Percentiles rank a stretch among this genome's conserved stretches.
Evolutionary conservation across 2,329 filamentous ascomycete species (phyloP).

Genomic region (Elsinoe fawcettii): DNA sequence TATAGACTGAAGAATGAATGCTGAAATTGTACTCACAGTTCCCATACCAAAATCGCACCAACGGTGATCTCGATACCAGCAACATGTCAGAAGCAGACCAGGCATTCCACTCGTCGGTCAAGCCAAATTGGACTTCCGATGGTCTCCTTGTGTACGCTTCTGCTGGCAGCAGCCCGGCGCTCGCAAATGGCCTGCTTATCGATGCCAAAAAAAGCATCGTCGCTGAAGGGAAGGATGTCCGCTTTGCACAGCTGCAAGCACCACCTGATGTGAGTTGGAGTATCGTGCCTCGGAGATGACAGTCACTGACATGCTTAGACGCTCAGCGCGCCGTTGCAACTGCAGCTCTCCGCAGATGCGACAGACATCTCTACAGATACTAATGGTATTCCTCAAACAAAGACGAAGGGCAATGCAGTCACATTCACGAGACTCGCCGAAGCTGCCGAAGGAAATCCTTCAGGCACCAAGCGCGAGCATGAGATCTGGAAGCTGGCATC

Average conservation of each 20-base stretch:
- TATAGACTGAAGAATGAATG: slow-evolving; percentile 31
- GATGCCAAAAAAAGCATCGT: slow-evolving; percentile 52
- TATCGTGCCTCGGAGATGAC: slow-evolving; percentile 18
- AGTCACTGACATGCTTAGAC: not conserved
- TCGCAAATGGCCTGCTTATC: slow-evolving; percentile 45
- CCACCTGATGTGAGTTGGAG: slow-evolving; percentile 33
- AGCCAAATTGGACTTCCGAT: slow-evolving; percentile 70
- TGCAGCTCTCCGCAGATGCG: slow-evolving; percentile 34
- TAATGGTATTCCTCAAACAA: slow-evolving; percentile 34
- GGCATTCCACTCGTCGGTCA: slow-evolving; percentile 64
- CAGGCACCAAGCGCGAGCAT: slow-evolving; percentile 50
- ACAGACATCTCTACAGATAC: slow-evolving; percentile 34
- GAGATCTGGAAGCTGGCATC: slow-evolving; percentile 79
- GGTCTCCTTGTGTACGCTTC: slow-evolving; percentile 63
- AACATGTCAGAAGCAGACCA: slow-evolving; percentile 58
- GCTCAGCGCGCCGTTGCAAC: not conserved
- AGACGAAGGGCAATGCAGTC: slow-evolving; percentile 20
- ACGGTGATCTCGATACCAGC: slow-evolving; percentile 56
- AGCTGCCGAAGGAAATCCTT: slow-evolving; percentile 11
- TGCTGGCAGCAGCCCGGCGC: slow-evolving; percentile 33
- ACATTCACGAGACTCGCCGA: slow-evolving; percentile 46
- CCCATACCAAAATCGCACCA: slow-evolving; percentile 74
- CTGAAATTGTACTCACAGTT: slow-evolving; percentile 53
- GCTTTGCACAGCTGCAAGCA: slow-evolving; percentile 55
- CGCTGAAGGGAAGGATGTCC: slow-evolving; percentile 56